phyloP scores from a whole-genome alignment of 805 yeast species.

The Metschnikowia similis region DNA sequence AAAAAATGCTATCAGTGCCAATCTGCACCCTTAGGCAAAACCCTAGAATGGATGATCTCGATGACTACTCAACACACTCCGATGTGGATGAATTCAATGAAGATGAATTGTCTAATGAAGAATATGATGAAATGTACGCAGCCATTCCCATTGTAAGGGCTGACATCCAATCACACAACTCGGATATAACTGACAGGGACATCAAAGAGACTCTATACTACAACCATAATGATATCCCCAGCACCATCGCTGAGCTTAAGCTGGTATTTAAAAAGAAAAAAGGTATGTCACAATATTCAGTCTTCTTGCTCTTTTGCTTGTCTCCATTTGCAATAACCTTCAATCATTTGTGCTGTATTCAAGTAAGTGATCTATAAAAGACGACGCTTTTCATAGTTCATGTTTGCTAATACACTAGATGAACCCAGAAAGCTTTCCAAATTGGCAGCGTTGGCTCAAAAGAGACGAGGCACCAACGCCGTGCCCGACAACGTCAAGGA shows the following conservation, averaged over 20 bases:
- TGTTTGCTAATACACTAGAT: slow-evolving; percentile 18
- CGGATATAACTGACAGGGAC: slow-evolving; percentile 44
- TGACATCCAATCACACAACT: slow-evolving; percentile 35
- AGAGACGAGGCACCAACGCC: not conserved
- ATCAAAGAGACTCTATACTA: slow-evolving; percentile 57
- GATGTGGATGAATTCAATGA: slow-evolving; percentile 35
- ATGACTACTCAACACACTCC: slow-evolving; percentile 23
- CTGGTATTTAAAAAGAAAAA: slow-evolving; percentile 27
- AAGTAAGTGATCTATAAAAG: slow-evolving; percentile 4
- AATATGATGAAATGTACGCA: slow-evolving; percentile 40
- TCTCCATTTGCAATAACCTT: not conserved
- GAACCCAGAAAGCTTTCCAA: slow-evolving; percentile 16
- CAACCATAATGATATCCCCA: slow-evolving; percentile 53
- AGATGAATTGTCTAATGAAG: slow-evolving; percentile 35
- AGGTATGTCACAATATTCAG: slow-evolving; percentile 38
- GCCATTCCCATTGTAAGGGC: slow-evolving; percentile 41
- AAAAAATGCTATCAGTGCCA: not conserved
- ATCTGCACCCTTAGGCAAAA: not conserved
- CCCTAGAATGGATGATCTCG: slow-evolving; percentile 13
- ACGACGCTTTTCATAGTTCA: slow-evolving; percentile 7
- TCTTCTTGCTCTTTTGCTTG: not conserved
- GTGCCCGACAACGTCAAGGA: slow-evolving; percentile 2
- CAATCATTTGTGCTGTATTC: slow-evolving; percentile 4
- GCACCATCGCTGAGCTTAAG: slow-evolving; percentile 47
- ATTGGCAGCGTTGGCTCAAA: slow-evolving; percentile 9